Base-by-base conservation (phyloP, 371 early-diverging fungal species). In the Umbelopsis sp. region DNA sequence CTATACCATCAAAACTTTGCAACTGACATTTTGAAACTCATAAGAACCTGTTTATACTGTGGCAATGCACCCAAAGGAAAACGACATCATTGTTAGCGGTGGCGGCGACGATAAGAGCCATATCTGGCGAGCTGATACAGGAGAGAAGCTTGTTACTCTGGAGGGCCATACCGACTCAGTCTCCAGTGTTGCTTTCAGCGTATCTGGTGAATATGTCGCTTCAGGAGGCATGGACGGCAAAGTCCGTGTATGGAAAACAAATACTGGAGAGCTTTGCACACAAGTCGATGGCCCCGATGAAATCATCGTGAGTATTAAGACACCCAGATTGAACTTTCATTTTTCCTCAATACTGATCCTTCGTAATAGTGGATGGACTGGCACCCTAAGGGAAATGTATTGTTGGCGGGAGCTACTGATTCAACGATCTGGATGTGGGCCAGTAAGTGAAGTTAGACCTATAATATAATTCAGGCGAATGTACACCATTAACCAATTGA, bases 211-310 rank as follows among this genome's bases (percentile, higher is more conserved):
- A 65, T 92, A 88, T 71, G 89, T 93, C 63, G 97, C 98, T 11
- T 90, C 93, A 4, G 99, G 94, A 37, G 95, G 95, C 44, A 96
- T 98, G 98, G 99, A 98, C 72, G 98, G 98, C 66, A 91, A 90
- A 68, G 86, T 98, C 46, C 86, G 86, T 65, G 95, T 99, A n/a
- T 94, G 91, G 86, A 85, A 87, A 69, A 78, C 88, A 32, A 79
- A 79, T 10, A 86, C 81, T 18, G 92, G 93, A 44, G 80, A 86
- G 69, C 78, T 80, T 45, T 83, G 91, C 29, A 78, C 82, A 2
- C 69, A 82, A 18, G 86, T 96, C 20, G 97, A 97, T 67, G 98
- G 97, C 5, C 96, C 97, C 12, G 91, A 91, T 74, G 99, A 98
- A 77, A 85, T 96, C 38, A 85, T 87, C 38, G 93, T 90, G 81